These are phyloP conservation scores for Diaporthe humulicola DNA, from an alignment of 2,329 filamentous ascomycete species.

Conservation along the genomic window DNA sequence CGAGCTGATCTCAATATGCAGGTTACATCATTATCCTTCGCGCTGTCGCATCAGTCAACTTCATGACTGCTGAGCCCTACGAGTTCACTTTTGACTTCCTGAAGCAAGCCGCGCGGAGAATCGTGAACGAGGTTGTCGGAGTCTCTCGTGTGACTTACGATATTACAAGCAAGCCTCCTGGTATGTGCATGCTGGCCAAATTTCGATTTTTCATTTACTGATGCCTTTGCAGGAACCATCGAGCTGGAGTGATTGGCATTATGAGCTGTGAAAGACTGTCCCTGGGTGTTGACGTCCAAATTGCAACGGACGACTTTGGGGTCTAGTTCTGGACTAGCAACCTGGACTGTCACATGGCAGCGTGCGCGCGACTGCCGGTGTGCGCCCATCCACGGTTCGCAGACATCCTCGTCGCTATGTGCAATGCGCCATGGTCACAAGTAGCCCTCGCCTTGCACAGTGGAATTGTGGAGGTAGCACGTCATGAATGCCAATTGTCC, in stretches of 20 bases:
- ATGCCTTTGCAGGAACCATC: neutral
- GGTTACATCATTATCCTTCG: conserved; percentile 48
- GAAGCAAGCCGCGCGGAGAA: conserved; percentile 73
- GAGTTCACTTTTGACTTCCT: conserved; percentile 59
- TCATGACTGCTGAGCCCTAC: conserved; percentile 83
- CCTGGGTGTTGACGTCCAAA: neutral
- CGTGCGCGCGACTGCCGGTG: too few species aligned
- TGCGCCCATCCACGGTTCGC: neutral
- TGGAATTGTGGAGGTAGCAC: neutral
- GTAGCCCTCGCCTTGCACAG: neutral
- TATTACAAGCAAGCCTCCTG: conserved; percentile 32
- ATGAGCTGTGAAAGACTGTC: neutral
- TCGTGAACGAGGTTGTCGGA: conserved; percentile 83
- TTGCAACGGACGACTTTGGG: neutral
- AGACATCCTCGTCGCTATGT: neutral
- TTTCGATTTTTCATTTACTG: neutral
- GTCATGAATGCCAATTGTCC: neutral
- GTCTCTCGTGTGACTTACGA: conserved; percentile 82
- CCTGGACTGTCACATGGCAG: neutral
- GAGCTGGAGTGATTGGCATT: conserved; percentile 18
- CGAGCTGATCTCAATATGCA: neutral
- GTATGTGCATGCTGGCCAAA: neutral
- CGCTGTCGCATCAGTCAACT: conserved; percentile 67
- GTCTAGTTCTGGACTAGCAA: neutral
- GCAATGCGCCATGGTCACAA: neutral